These are phyloP conservation scores for Sporothrix euskadiensis DNA, from an alignment of 2,329 filamentous ascomycete genomes.

Conservation along the genomic window DNA sequence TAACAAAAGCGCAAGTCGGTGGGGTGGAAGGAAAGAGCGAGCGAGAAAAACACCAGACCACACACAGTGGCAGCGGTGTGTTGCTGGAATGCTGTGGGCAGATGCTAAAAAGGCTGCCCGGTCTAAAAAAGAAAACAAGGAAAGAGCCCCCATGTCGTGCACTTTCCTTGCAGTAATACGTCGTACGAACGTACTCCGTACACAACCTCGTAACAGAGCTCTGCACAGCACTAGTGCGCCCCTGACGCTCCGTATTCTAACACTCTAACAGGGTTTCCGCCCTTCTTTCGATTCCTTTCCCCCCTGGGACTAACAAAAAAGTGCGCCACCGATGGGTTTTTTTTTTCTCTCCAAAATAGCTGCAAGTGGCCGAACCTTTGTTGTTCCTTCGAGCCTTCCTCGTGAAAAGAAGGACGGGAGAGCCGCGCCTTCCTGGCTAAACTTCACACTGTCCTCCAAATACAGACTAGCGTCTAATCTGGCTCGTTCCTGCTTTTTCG, in stretches of 20 bases:
- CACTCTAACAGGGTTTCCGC: neutral
- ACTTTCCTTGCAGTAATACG: neutral
- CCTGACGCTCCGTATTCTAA: slow-evolving; percentile 11
- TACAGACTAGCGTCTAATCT: neutral
- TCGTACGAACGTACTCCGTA: neutral
- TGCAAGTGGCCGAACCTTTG: neutral
- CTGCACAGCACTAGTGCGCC: slow-evolving; percentile 10
- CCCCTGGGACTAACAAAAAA: slow-evolving; percentile 9
- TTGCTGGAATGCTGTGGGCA: slow-evolving; percentile 3
- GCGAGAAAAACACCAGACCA: neutral
- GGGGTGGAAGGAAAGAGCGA: slow-evolving; percentile 11
- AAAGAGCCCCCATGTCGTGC: slow-evolving; percentile 3
- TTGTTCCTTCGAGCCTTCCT: slow-evolving; percentile 4
- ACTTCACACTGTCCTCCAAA: neutral
- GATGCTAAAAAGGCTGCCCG: neutral
- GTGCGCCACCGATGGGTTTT: neutral
- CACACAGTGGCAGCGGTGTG: neutral
- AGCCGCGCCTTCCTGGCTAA: neutral
- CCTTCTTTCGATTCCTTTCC: neutral
- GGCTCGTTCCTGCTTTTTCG: slow-evolving; percentile 19
- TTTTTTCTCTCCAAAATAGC: neutral
- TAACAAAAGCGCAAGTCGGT: slow-evolving; percentile 1
- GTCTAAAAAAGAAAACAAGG: neutral
- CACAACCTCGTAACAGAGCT: slow-evolving; percentile 17
- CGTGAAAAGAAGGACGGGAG: neutral